Conservation (phyloP, 805 yeast genomes). For the Dipodascus albidus region DNA sequence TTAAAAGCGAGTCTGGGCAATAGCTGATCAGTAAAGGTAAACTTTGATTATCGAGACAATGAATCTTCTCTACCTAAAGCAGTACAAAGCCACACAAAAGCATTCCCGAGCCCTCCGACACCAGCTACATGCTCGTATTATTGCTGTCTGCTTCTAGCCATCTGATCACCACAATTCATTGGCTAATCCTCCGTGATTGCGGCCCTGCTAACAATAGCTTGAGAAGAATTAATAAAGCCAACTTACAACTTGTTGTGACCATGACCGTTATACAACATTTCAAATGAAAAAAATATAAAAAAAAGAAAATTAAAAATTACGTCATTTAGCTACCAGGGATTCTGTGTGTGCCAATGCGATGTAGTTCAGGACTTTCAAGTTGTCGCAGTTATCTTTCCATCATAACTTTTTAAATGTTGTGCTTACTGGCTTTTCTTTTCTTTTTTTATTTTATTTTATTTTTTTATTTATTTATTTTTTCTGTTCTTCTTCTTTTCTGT, state of each 20-base stretch:
- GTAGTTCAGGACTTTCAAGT: not conserved
- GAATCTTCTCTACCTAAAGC: no score
- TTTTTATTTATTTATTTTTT: constrained; percentile 1
- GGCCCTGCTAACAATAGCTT: no score
- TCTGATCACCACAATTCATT: no score
- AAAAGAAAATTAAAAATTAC: not conserved
- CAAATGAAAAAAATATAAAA: not conserved
- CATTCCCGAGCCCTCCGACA: no score
- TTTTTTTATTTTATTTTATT: constrained; percentile 1
- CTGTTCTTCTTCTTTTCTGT: not conserved
- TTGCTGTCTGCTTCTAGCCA: no score
- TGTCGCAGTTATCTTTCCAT: not conserved
- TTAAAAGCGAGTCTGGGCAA: no score
- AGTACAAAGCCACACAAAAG: no score
- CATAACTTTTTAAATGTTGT: not conserved
- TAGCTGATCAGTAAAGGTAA: no score
- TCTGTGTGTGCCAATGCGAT: not conserved
- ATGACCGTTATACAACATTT: not conserved
- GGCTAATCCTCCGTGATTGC: not conserved
- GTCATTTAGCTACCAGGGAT: not conserved
- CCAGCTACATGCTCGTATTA: no score
- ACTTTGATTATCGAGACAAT: no score
- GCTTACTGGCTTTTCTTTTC: not conserved
- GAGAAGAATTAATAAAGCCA: no score
- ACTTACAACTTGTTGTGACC: not conserved